A percentile compares a stretch with the other conserved stretches of the same genome.
Evolutionary conservation across 305 asterid species (phyloP).

Genomic region (Solanum aculeatissimum): DNA sequence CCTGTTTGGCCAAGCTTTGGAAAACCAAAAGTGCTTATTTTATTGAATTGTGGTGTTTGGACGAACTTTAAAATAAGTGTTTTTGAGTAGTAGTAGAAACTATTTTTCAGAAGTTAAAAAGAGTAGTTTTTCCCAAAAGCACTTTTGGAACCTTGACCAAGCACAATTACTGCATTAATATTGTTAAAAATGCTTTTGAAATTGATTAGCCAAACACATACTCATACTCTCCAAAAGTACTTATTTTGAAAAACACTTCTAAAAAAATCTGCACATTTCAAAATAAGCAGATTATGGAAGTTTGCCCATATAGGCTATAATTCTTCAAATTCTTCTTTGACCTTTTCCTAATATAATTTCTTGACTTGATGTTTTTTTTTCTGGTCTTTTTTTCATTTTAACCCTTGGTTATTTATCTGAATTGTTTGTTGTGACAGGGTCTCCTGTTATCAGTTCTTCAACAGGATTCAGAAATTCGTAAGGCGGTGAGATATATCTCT

Average conservation of each 20-base stretch:
- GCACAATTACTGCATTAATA: background rate
- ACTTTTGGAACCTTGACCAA: background rate
- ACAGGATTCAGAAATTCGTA: constrained; percentile 79
- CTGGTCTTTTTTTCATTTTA: no score
- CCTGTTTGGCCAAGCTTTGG: background rate
- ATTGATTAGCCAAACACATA: background rate
- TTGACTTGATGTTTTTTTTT: background rate
- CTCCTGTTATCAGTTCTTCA: constrained; percentile 75
- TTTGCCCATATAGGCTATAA: background rate
- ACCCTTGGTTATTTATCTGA: background rate
- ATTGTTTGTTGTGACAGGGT: constrained; percentile 51
- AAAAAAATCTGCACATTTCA: background rate
- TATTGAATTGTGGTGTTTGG: background rate
- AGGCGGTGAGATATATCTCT: constrained; percentile 65
- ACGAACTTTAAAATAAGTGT: background rate
- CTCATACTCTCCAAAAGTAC: background rate
- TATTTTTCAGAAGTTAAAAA: background rate
- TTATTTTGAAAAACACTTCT: background rate
- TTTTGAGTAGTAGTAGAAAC: background rate
- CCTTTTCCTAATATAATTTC: background rate
- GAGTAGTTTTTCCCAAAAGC: background rate
- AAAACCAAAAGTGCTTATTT: background rate
- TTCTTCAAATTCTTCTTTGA: background rate
- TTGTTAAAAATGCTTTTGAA: background rate
- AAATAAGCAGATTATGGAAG: background rate